A percentile compares a stretch with the other conserved stretches of the same genome.
These are phyloP conservation scores for Gracilaria gracilis DNA, from an alignment of 23 red algal genomes.

Conservation along the genomic window DNA sequence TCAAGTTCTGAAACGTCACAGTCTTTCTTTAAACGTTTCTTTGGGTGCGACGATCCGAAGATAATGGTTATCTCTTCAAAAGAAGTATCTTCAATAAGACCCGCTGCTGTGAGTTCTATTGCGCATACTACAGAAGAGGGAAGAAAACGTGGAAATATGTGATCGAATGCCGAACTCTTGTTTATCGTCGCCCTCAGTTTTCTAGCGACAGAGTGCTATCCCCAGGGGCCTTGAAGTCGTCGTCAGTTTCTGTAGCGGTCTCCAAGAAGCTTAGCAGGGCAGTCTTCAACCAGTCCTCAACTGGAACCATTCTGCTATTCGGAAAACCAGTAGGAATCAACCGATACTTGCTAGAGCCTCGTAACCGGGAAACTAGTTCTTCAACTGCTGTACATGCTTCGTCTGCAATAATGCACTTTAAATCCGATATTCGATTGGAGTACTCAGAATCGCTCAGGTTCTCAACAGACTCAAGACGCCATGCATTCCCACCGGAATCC, in stretches of 20 bases:
- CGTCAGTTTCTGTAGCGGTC: background rate
- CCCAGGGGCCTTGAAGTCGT: background rate
- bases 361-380: constrained; percentile 21
- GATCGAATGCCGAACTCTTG: too few species aligned
- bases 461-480: constrained; percentile 23
- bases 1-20: too few species aligned
- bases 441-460: constrained; percentile 31
- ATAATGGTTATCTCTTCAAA: too few species aligned
- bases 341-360: constrained; percentile 39
- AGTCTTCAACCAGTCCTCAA: constrained; percentile 31
- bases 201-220: background rate
- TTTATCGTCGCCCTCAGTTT: background rate
- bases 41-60: too few species aligned
- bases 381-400: constrained; percentile 38
- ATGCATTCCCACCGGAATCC: constrained; percentile 50
- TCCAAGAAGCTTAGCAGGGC: constrained; percentile 37
- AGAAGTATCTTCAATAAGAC: too few species aligned
- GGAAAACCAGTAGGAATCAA: constrained; percentile 35
- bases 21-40: too few species aligned
- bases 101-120: too few species aligned
- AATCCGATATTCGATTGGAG: constrained; percentile 5
- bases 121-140: too few species aligned
- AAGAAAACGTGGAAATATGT: too few species aligned
- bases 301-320: constrained; percentile 22
- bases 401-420: constrained; percentile 38